Evolutionary conservation across 108 stramenopile genomes (phyloP).

Genomic region (Cyclostephanos tholiformis): DNA sequence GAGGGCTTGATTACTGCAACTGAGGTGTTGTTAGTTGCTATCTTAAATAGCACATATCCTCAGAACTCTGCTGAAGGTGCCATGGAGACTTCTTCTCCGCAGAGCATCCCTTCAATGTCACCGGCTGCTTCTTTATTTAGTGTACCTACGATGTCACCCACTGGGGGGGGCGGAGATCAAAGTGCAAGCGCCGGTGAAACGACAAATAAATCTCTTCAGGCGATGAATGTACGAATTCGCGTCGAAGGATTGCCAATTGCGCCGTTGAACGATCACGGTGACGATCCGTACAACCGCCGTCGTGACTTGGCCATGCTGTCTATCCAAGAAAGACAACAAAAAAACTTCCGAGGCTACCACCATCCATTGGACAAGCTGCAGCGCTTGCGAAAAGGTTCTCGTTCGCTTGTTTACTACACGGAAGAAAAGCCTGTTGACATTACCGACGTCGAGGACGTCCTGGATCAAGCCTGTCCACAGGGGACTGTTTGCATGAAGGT

Average conservation of each 20-base stretch:
- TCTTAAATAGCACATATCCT: conserved; percentile 42
- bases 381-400: neutral
- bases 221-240: neutral
- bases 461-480: conserved; percentile 41
- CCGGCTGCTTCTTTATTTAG: neutral
- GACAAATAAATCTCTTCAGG: neutral
- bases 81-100: neutral
- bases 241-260: conserved; percentile 2
- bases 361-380: neutral
- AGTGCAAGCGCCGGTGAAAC: neutral
- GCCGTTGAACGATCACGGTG: neutral
- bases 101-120: neutral
- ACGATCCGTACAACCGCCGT: neutral
- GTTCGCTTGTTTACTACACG: conserved; percentile 53
- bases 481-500: conserved; percentile 49
- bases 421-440: conserved; percentile 44
- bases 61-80: neutral
- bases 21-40: conserved; percentile 22
- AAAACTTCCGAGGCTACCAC: conserved; percentile 9
- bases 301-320: conserved; percentile 1
- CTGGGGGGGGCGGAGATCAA: neutral
- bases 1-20: conserved; percentile 33
- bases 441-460: conserved; percentile 36
- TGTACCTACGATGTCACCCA: neutral
- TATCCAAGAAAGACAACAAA: neutral